Evolutionary conservation across 257 asterid genomes (phyloP).

Genomic region (Forsythia viridissima): DNA sequence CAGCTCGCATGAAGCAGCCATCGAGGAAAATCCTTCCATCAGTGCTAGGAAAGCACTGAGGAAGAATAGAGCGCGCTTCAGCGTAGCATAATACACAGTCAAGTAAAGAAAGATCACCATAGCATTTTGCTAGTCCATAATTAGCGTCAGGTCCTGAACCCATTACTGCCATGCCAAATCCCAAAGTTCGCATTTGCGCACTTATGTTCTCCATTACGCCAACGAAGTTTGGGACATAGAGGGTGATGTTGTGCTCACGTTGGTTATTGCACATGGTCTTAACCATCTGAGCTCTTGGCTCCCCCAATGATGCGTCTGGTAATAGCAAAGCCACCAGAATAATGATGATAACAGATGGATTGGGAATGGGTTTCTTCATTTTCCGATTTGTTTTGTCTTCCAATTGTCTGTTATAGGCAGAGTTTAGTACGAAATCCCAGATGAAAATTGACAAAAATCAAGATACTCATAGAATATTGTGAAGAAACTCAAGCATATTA

Average conservation of each 20-base stretch:
- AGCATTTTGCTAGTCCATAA: slow-evolving; percentile 31
- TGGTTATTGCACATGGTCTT: slow-evolving; percentile 16
- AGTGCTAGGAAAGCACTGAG: slow-evolving; percentile 41
- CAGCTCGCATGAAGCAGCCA: slow-evolving; percentile 54
- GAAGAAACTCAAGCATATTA: not conserved
- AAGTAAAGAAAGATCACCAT: slow-evolving; percentile 28
- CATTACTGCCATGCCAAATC: slow-evolving; percentile 15
- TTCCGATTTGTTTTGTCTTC: not conserved
- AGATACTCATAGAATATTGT: not conserved
- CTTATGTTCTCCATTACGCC: slow-evolving; percentile 24
- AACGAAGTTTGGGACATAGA: slow-evolving; percentile 37
- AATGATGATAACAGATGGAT: not conserved
- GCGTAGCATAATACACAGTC: slow-evolving; percentile 48
- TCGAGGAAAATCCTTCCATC: slow-evolving; percentile 43
- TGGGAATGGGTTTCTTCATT: not conserved
- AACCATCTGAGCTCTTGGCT: slow-evolving; percentile 26
- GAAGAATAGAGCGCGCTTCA: slow-evolving; percentile 41
- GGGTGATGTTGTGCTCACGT: not conserved
- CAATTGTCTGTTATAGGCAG: not conserved
- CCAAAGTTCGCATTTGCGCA: not conserved
- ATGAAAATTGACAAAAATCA: not conserved
- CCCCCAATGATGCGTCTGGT: slow-evolving; percentile 13
- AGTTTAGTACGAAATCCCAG: not conserved
- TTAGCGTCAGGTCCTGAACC: slow-evolving; percentile 18
- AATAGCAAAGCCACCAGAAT: slow-evolving; percentile 11